Evolutionary conservation across 116 monocot species (phyloP).

Genomic region (Phalaenopsis hybrid): DNA sequence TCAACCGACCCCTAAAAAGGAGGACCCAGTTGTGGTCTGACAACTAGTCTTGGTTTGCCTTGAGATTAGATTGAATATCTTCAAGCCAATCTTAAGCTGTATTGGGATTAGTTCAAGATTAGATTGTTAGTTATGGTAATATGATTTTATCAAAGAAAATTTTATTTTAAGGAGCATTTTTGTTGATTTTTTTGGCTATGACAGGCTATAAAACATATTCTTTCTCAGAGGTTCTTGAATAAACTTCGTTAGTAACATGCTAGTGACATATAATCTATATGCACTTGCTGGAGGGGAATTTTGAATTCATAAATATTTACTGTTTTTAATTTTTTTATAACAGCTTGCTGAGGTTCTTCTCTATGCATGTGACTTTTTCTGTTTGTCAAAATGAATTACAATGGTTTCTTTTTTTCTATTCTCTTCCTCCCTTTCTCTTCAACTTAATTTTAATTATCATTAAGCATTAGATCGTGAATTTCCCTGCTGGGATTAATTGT

Average conservation of each 20-base stretch:
- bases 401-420: background rate
- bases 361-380: background rate
- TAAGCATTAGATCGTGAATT: background rate
- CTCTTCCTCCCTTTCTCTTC: background rate
- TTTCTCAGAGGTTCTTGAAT: background rate
- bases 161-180: background rate
- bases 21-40: too few relatives aligned
- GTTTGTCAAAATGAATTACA: background rate
- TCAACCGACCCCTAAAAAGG: too few relatives aligned
- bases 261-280: background rate
- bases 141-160: background rate
- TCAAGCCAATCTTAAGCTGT: too few relatives aligned
- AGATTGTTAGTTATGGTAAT: background rate
- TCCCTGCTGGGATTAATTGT: background rate
- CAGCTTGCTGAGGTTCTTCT: background rate
- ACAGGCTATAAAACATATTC: background rate
- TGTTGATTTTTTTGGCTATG: background rate
- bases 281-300: background rate
- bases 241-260: background rate
- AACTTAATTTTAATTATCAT: background rate
- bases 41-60: too few relatives aligned
- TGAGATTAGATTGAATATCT: too few relatives aligned
- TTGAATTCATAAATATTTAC: background rate
- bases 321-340: background rate
- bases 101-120: too few relatives aligned